A percentile compares a stretch with the other conserved stretches of the same genome.
Evolutionary conservation across 2,329 filamentous ascomycete genomes (phyloP).

Genomic region (Dendryphion nanum): DNA sequence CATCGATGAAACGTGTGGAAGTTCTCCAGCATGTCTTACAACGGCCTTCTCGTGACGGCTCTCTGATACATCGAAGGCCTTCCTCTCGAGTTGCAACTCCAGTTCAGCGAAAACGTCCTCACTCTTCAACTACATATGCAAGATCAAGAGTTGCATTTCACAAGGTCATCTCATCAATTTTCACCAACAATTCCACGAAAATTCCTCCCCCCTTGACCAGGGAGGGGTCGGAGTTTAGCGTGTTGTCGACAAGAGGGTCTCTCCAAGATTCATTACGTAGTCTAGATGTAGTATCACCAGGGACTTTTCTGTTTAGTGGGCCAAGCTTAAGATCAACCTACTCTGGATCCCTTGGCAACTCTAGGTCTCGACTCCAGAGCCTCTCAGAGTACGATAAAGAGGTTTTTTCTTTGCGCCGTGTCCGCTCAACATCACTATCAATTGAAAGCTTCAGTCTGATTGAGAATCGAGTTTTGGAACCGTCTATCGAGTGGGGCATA

Average conservation of each 20-base stretch:
- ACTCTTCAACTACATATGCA: conserved; percentile 12
- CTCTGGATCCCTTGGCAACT: conserved; percentile 19
- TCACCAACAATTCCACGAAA: conserved; percentile 11
- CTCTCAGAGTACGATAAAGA: conserved; percentile 16
- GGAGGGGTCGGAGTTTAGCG: too few species aligned
- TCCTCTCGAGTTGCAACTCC: background rate
- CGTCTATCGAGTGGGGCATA: conserved; percentile 14
- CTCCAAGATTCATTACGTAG: conserved; percentile 14
- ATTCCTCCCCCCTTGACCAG: background rate
- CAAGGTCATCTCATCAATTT: conserved; percentile 26
- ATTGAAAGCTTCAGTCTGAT: conserved; percentile 15
- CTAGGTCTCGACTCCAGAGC: conserved; percentile 18
- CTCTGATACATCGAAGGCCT: too few species aligned
- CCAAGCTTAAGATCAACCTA: conserved; percentile 23
- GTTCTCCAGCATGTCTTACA: conserved; percentile 24
- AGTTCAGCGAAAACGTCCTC: conserved; percentile 8
- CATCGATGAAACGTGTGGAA: conserved; percentile 20
- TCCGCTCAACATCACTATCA: conserved; percentile 21
- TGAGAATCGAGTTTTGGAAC: conserved; percentile 24
- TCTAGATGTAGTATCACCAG: conserved; percentile 32
- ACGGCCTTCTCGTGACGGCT: conserved; percentile 9
- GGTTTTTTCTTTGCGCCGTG: conserved; percentile 7
- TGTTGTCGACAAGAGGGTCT: conserved; percentile 22
- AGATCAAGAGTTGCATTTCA: conserved; percentile 24
- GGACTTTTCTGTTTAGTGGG: conserved; percentile 33